Conservation (phyloP, 2,329 filamentous ascomycete species). For the Raffaelea albimanens region DNA sequence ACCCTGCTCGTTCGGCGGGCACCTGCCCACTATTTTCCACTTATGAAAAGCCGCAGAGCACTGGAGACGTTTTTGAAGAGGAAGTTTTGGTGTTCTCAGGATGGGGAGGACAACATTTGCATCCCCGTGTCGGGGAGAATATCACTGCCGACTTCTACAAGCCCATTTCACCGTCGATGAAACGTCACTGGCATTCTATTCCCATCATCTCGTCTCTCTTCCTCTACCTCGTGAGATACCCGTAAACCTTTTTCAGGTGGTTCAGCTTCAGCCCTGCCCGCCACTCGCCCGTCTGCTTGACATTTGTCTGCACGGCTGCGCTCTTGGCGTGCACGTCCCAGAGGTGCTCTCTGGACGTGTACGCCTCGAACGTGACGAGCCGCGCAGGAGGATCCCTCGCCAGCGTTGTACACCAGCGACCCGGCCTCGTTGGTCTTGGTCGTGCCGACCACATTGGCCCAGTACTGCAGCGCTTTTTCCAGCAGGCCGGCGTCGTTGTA, state of each 20-base stretch:
- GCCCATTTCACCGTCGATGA: not conserved
- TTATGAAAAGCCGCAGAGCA: conserved; percentile 4
- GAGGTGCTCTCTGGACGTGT: conserved; percentile 18
- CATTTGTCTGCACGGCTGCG: conserved; percentile 17
- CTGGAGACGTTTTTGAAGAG: too few relatives aligned
- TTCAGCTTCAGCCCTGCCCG: conserved; percentile 16
- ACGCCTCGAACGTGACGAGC: conserved; percentile 18
- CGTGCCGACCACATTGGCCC: conserved; percentile 17
- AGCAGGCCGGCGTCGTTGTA: conserved; percentile 16
- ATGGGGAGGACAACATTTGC: too few relatives aligned
- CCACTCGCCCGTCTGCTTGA: conserved; percentile 15
- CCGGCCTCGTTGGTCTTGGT: conserved; percentile 15
- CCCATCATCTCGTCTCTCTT: not conserved
- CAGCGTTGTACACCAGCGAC: conserved; percentile 18
- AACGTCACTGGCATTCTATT: not conserved
- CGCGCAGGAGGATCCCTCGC: conserved; percentile 13
- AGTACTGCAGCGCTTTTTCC: conserved; percentile 16
- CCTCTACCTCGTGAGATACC: conserved; percentile 11
- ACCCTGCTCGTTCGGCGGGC: too few relatives aligned
- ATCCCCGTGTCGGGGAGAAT: too few relatives aligned
- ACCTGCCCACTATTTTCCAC: conserved; percentile 3
- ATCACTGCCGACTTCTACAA: too few relatives aligned
- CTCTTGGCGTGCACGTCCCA: conserved; percentile 19
- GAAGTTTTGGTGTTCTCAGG: too few relatives aligned
- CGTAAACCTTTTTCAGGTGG: conserved; percentile 15